Evolutionary conservation across 2,329 filamentous ascomycete species (phyloP).

Genomic region (Ophiostoma ips): DNA sequence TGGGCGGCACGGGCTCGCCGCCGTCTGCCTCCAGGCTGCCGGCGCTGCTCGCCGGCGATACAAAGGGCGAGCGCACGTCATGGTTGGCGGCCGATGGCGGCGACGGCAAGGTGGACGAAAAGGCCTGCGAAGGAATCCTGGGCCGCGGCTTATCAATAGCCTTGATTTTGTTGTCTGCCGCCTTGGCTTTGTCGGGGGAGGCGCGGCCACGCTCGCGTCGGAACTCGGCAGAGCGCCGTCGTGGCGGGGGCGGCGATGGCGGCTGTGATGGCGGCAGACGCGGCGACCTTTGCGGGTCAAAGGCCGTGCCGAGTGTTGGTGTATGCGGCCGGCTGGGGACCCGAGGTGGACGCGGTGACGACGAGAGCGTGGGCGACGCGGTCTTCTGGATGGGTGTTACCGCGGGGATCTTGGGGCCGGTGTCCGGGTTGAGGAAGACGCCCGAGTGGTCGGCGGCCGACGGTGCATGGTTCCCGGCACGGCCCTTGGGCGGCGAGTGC

Average conservation of each 20-base stretch:
- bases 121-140: conserved; percentile 20
- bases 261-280: conserved; percentile 34
- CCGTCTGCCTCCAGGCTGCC: conserved; percentile 41
- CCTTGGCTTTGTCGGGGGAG: conserved; percentile 21
- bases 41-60: conserved; percentile 65
- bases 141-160: conserved; percentile 48
- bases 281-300: conserved; percentile 35
- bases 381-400: conserved; percentile 8
- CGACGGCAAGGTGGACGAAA: neutral
- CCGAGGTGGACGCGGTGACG: conserved; percentile 33
- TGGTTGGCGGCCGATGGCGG: neutral
- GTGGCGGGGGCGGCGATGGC: conserved; percentile 51
- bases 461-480: conserved; percentile 19
- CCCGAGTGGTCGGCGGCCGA: conserved; percentile 26
- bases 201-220: conserved; percentile 26
- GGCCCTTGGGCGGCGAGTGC: conserved; percentile 48
- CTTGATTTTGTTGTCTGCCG: neutral
- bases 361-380: conserved; percentile 20
- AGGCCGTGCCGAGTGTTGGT: conserved; percentile 38
- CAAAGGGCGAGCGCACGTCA: conserved; percentile 61
- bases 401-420: conserved; percentile 25
- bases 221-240: conserved; percentile 46
- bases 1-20: conserved; percentile 32
- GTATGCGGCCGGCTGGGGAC: conserved; percentile 43
- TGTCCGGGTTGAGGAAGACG: conserved; percentile 37